Evolutionary conservation across 768 basidiomycete species (phyloP), one percentile per base, ranked within the genome.

Genomic region (Tylopilus plumbeoviolaceoides): DNA sequence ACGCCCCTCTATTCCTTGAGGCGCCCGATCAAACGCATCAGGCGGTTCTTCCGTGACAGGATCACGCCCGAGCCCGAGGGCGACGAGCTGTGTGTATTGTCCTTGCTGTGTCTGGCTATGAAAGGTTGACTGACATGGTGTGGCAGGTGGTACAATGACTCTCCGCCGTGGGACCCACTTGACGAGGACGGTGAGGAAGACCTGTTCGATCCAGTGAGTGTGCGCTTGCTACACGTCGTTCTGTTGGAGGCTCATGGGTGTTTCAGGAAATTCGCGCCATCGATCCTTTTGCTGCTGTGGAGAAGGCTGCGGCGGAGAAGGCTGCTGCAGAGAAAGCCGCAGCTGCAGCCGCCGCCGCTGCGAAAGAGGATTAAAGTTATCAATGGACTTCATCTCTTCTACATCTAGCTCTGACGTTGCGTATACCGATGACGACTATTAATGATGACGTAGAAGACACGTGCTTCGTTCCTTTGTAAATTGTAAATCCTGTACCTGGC

Each of bases 131-230:
- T 54, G 42, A 58, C 25, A 11, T 18, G 27, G 5, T 31, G 17
- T n/a, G 10, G 9, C 25, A 69, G 65, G 11, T 67, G 65, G 65
- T 44, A 31, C 46, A 25, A 35, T 18, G 59, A 52, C 27, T 10
- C 27, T 7, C 42, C 54, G 3, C 67, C 65, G 17, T 69, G 67
- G 65, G 58, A 62, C 4, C 65, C 65, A 1, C 59, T 67, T 14
- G 60, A 67, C 11, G 59, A 59, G 27, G 65, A 69, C 2, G 64
- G 65, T 8, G 47, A 6, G 2, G 59, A 67, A 33, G 67, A 66
- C 43, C 51, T 28, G 2, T 48, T 63, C 5, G 60, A 57, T 33
- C 31, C 46, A 9, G 63, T 64, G 21, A 45, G 63, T 46, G 17
- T 50, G 14, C 10, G 28, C n/a, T 31, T 10, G 39, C n/a, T 23